These are phyloP conservation scores for Termitomyces eurrhizus DNA, from an alignment of 768 basidiomycete genomes.

Conservation along the genomic window DNA sequence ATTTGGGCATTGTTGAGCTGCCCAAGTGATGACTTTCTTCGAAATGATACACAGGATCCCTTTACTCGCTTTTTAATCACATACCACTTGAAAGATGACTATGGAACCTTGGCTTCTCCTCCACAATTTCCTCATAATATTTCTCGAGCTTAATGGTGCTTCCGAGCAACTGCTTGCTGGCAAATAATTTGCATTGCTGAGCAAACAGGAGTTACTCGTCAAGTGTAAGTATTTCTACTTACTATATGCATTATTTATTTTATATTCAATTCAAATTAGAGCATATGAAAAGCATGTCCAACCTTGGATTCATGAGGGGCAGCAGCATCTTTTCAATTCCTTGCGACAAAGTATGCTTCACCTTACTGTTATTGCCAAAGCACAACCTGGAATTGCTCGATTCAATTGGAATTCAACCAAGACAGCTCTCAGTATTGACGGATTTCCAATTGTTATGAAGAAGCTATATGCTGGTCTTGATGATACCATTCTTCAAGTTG, in stretches of 20 bases:
- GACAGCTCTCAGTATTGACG: neutral
- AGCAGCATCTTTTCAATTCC: neutral
- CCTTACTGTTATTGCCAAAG: neutral
- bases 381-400: neutral
- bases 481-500: neutral
- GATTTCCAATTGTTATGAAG: neutral
- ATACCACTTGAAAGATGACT: too few relatives aligned
- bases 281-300: neutral
- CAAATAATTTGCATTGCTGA: neutral
- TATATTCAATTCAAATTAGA: neutral
- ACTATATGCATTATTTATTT: neutral
- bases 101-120: too few relatives aligned
- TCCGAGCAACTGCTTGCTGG: too few relatives aligned
- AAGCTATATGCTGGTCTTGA: neutral
- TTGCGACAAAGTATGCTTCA: neutral
- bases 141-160: too few relatives aligned
- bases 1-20: neutral
- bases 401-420: neutral
- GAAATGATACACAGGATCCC: neutral
- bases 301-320: conserved; percentile 1
- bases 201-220: too few relatives aligned
- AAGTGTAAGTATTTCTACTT: neutral
- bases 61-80: neutral
- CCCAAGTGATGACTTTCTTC: neutral
- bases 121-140: too few relatives aligned